Percentiles rank a stretch among this genome's conserved stretches.
Evolutionary conservation across 164 flowering plant species (phyloP).

Genomic region (Aristolochia fimbriata): DNA sequence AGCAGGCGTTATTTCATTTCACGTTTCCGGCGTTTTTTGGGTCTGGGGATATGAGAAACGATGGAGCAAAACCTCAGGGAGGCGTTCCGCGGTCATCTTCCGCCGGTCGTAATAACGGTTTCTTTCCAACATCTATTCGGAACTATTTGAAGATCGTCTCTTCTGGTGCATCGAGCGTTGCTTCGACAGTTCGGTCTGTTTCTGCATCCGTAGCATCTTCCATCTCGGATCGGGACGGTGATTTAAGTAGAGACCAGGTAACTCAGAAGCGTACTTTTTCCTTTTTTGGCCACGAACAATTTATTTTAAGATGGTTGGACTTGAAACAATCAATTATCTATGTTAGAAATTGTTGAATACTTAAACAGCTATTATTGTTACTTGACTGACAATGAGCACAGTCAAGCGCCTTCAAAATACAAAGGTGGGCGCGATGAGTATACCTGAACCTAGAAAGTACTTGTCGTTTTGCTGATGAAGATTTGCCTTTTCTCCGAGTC

Average conservation of each 20-base stretch:
- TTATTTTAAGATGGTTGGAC: background rate
- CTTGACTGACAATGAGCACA: no score
- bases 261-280: background rate
- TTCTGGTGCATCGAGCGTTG: conserved; percentile 67
- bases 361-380: no score
- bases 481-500: no score
- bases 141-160: conserved; percentile 62
- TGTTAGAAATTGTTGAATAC: no score
- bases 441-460: no score
- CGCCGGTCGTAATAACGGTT: conserved; percentile 27
- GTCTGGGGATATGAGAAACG: conserved; percentile 59
- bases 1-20: background rate
- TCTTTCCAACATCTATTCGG: conserved; percentile 45
- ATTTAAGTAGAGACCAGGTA: conserved; percentile 47
- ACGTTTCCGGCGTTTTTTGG: conserved; percentile 7
- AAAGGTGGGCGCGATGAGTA: no score
- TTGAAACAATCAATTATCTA: background rate
- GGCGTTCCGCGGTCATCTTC: conserved; percentile 23
- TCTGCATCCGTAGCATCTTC: conserved; percentile 48
- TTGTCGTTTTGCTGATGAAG: no score
- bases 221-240: conserved; percentile 52
- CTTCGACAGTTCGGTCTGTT: conserved; percentile 52
- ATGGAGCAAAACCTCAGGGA: conserved; percentile 29
- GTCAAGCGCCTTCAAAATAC: no score
- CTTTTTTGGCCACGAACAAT: background rate